phyloP scores from a whole-genome alignment of 192 early-diverging fungal species.

The Pilobolus umbonatus region DNA sequence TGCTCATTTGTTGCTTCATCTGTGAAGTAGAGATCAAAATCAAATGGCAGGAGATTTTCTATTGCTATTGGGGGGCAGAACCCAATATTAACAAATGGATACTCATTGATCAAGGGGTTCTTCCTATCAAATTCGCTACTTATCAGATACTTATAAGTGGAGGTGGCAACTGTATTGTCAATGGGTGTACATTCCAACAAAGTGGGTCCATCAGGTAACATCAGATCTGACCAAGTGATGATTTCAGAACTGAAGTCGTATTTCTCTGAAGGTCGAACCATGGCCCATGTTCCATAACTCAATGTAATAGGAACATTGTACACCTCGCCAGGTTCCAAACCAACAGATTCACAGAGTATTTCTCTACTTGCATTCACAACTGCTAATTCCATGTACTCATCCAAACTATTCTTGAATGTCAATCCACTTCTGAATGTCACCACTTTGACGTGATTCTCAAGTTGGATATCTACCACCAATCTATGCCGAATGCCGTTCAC shows the following conservation, averaged over 20 bases:
- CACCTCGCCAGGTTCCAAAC: constrained; percentile 50
- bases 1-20: constrained; percentile 39
- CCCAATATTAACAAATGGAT: constrained; percentile 62
- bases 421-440: constrained; percentile 74
- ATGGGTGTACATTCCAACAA: constrained; percentile 34
- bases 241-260: constrained; percentile 65
- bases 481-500: constrained; percentile 61
- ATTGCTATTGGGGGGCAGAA: constrained; percentile 60
- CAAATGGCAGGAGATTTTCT: constrained; percentile 80
- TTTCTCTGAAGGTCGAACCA: constrained; percentile 61
- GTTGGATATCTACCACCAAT: constrained; percentile 68
- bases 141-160: constrained; percentile 49
- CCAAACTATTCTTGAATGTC: constrained; percentile 61
- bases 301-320: constrained; percentile 67
- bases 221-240: constrained; percentile 66
- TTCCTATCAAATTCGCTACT: constrained; percentile 32
- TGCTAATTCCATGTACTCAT: constrained; percentile 53
- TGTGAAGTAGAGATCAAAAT: constrained; percentile 55
- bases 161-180: neutral
- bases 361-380: constrained; percentile 36
- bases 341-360: constrained; percentile 26
- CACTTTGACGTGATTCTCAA: constrained; percentile 71
- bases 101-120: constrained; percentile 22
- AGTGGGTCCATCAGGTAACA: constrained; percentile 17
- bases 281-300: constrained; percentile 60